Evolutionary conservation across 768 basidiomycete species (phyloP).

Genomic region (Pilatotrama ljubarskyi): DNA sequence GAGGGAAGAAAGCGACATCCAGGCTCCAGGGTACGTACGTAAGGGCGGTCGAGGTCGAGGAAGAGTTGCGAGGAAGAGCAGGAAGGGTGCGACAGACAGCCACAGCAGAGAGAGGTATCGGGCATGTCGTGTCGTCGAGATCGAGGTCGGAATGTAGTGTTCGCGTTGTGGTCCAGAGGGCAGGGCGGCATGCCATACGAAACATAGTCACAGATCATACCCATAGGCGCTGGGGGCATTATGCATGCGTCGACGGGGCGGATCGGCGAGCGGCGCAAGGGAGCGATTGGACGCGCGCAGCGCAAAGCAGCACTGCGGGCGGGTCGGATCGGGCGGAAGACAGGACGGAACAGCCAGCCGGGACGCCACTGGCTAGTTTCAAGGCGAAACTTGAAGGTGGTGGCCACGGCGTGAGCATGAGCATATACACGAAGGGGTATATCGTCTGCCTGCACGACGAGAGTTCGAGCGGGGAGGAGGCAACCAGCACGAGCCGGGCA

Average conservation of each 20-base stretch:
- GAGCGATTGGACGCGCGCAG: not conserved
- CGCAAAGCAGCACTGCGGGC: not conserved
- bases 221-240: not conserved
- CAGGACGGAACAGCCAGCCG: not conserved
- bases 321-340: not conserved
- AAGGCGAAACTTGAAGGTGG: too few relatives aligned
- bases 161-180: not conserved
- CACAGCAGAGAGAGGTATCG: not conserved
- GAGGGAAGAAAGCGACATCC: not conserved
- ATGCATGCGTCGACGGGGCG: not conserved
- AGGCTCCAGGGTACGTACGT: not conserved
- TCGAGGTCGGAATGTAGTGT: not conserved
- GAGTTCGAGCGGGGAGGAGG: not conserved
- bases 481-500: not conserved
- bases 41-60: too few relatives aligned
- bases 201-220: not conserved
- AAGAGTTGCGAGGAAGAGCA: not conserved
- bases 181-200: not conserved
- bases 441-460: not conserved
- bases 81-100: too few relatives aligned
- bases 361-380: too few relatives aligned
- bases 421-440: conserved; percentile 13
- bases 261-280: not conserved
- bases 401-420: not conserved
- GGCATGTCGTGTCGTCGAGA: not conserved